phyloP scores from a whole-genome alignment of 805 yeast species.

The Lachancea fermentati region DNA sequence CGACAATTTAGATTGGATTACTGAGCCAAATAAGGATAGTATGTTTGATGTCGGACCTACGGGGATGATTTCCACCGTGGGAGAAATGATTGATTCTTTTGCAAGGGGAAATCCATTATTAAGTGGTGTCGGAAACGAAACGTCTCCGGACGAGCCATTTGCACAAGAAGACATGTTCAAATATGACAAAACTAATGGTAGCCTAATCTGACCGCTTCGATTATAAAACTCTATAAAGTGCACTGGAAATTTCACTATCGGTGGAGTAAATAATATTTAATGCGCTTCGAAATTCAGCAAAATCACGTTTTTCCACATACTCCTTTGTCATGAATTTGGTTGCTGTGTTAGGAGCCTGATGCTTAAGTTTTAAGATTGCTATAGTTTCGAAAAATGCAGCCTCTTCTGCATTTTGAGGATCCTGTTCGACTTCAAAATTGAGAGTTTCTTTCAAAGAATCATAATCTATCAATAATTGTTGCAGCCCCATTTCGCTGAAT shows the following conservation, averaged over 20 bases:
- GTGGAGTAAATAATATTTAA: conserved; percentile 12
- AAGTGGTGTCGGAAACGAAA: conserved; percentile 2
- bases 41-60: conserved; percentile 60
- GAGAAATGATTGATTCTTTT: conserved; percentile 49
- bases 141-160: conserved; percentile 3
- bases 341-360: conserved; percentile 16
- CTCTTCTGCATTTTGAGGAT: conserved; percentile 21
- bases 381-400: conserved; percentile 21
- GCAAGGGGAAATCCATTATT: conserved; percentile 17
- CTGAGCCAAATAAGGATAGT: conserved; percentile 30
- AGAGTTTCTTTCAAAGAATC: conserved; percentile 26
- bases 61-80: conserved; percentile 59
- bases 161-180: conserved; percentile 8
- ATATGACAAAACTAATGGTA: conserved; percentile 8
- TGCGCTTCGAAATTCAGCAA: conserved; percentile 19
- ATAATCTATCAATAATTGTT: conserved; percentile 32
- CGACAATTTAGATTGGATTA: conserved; percentile 46
- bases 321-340: conserved; percentile 16
- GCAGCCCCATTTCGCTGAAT: conserved; percentile 31
- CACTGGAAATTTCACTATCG: conserved; percentile 35
- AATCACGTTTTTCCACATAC: conserved; percentile 31
- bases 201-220: background rate
- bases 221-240: conserved; percentile 30
- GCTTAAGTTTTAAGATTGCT: conserved; percentile 26
- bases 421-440: conserved; percentile 12